phyloP scores from a whole-genome alignment of 116 monocot species.

The Phalaenopsis hybrid region DNA sequence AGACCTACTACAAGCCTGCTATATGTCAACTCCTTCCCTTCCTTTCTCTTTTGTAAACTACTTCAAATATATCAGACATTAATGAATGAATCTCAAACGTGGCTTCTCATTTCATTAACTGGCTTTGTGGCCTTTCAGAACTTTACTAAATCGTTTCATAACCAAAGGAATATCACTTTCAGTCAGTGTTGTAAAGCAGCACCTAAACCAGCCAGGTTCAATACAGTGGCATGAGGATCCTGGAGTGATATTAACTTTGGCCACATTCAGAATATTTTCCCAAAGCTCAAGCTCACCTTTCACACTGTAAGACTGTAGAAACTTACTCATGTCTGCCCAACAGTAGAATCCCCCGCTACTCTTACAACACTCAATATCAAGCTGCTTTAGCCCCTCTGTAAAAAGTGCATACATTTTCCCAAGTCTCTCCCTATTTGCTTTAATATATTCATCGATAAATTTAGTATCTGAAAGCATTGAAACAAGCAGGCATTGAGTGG shows the following conservation, averaged over 20 bases:
- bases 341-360: conserved; percentile 24
- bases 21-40: background rate
- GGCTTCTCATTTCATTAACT: background rate
- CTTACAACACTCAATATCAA: conserved; percentile 25
- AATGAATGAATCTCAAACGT: background rate
- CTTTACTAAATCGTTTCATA: conserved; percentile 18
- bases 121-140: conserved; percentile 3
- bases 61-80: background rate
- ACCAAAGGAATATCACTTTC: conserved; percentile 25
- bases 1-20: background rate
- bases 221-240: conserved; percentile 24
- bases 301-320: conserved; percentile 14
- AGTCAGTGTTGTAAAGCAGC: conserved; percentile 17
- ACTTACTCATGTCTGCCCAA: conserved; percentile 25
- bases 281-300: conserved; percentile 24
- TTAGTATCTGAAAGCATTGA: conserved; percentile 40
- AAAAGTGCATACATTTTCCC: conserved; percentile 19
- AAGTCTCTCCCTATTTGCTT: conserved; percentile 29
- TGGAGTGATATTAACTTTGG: conserved; percentile 21
- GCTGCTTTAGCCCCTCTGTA: conserved; percentile 22
- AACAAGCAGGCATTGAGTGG: conserved; percentile 36
- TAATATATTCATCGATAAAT: conserved; percentile 27
- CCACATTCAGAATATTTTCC: conserved; percentile 19
- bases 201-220: conserved; percentile 32
- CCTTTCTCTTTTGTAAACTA: background rate